phyloP scores from a whole-genome alignment of 352 stramenopile genomes.

The Pythium apleroticum region DNA sequence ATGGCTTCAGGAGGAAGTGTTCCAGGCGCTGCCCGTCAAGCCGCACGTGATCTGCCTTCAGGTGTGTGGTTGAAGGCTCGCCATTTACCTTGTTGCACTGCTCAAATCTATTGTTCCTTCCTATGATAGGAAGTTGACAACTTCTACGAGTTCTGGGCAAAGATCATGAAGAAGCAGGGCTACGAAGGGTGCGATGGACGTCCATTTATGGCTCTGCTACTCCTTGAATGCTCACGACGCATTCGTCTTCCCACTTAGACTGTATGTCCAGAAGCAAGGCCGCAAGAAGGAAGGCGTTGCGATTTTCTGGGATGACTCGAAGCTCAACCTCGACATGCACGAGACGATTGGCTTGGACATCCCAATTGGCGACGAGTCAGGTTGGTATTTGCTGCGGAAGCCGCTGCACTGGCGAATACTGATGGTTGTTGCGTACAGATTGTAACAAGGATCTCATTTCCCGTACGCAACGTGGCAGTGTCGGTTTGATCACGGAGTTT shows the following conservation, averaged over 20 bases:
- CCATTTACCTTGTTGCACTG: not conserved
- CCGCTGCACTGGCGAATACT: not conserved
- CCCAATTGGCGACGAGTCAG: constrained; percentile 49
- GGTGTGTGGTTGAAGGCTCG: constrained; percentile 26
- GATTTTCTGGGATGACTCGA: constrained; percentile 68
- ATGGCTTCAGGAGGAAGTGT: constrained; percentile 45
- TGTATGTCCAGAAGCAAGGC: constrained; percentile 71
- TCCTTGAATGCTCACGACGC: not conserved
- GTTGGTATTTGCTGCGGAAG: constrained; percentile 19
- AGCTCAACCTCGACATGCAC: constrained; percentile 44
- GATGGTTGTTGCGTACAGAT: constrained; percentile 26
- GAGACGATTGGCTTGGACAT: constrained; percentile 50
- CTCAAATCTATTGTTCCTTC: not conserved
- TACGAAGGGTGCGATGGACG: constrained; percentile 50
- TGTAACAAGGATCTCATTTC: constrained; percentile 51
- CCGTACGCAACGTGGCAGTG: constrained; percentile 50
- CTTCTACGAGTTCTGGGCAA: constrained; percentile 70
- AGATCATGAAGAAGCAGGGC: constrained; percentile 52
- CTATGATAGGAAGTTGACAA: constrained; percentile 69
- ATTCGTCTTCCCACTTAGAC: constrained; percentile 21
- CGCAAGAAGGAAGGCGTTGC: constrained; percentile 68
- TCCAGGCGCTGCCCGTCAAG: constrained; percentile 54
- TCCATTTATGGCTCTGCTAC: not conserved
- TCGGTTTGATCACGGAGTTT: constrained; percentile 63
- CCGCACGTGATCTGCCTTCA: constrained; percentile 79